Base-by-base conservation (phyloP, 768 basidiomycete genomes). In the Sistotremastrum suecicum region DNA sequence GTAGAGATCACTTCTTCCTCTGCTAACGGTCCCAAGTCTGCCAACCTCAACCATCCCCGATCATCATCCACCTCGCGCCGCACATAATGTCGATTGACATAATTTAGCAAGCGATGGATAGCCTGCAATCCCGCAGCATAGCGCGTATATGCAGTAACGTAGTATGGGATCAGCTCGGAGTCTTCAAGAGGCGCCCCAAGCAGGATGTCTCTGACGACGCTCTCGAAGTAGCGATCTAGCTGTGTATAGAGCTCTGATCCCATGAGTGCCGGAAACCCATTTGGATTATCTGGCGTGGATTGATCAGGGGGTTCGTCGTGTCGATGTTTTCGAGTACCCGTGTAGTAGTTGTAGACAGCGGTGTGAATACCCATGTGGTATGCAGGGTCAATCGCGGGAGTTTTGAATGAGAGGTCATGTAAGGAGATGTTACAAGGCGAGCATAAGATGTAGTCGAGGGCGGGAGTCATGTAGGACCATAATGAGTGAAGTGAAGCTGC, bases 301-400 rank as follows among this genome's bases (percentile, higher is more conserved):
- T 10, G 10, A 37, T 33, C 3, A 33, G 32, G 34, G 34, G n/a
- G 31, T 31, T 33, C 9, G 42, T 12, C 37, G 12, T n/a, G 42
- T 31, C 31, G 32, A 28, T 30, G 34, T 8, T 11, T 35, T 34
- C 20, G 20, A 20, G 20, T 20, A 20, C 44, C 44, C 31, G 66
- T 68, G 65, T 67, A 78, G 73, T 83, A 85, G 65, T 84, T 83
- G 67, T 86, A 85, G 46, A 77, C 76, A n/a, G 82, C 80, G 12
- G 83, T 82, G 60, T 85, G 81, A 37, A 85, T 78, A 48, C 81
- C 80, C 58, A 80, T 75, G 56, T 84, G 82, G 52, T 82, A 80
- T 30, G 64, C 70, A 46, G 80, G 70, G 51, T 83, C 83, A 53
- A 85, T 76, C 8, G 78, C 65, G 34, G 83, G 83, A 5, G 80